These are phyloP conservation scores for Terfezia boudieri DNA, from an alignment of 495 filamentous ascomycete genomes.

Conservation along the genomic window DNA sequence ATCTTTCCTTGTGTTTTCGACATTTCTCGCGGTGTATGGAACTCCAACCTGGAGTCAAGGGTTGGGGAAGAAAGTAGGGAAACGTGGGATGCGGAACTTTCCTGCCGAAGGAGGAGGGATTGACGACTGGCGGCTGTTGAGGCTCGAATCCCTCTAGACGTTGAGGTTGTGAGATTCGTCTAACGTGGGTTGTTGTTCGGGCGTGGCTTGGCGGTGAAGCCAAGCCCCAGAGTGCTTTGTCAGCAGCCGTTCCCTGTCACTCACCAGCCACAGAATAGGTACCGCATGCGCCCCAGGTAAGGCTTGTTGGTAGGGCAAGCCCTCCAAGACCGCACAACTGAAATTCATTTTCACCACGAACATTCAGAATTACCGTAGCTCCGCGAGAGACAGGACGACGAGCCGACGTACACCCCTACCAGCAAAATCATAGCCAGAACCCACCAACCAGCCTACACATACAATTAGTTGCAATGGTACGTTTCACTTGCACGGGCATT, in stretches of 20 bases:
- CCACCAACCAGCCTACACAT: too few species aligned
- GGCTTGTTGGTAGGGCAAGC: not conserved
- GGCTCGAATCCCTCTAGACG: not conserved
- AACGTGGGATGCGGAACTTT: not conserved
- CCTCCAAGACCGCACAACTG: not conserved
- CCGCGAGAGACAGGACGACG: slow-evolving; percentile 4
- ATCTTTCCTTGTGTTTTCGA: slow-evolving; percentile 97
- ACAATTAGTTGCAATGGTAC: not conserved
- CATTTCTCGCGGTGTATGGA: slow-evolving; percentile 30
- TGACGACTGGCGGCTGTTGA: not conserved
- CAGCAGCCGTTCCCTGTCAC: too few species aligned
- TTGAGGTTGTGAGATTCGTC: not conserved
- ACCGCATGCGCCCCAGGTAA: too few species aligned
- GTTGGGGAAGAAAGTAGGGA: not conserved
- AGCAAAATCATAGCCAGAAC: not conserved
- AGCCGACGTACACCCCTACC: slow-evolving; percentile 5
- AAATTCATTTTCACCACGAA: not conserved
- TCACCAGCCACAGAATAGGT: too few species aligned
- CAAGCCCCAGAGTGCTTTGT: too few species aligned
- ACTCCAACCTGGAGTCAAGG: too few species aligned
- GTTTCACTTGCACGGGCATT: not conserved
- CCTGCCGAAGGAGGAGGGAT: not conserved
- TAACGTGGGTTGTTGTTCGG: not conserved
- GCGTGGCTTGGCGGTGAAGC: not conserved
- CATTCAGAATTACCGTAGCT: not conserved